Base-by-base conservation (phyloP, 495 filamentous ascomycete species). In the Aspergillus nanangensis region DNA sequence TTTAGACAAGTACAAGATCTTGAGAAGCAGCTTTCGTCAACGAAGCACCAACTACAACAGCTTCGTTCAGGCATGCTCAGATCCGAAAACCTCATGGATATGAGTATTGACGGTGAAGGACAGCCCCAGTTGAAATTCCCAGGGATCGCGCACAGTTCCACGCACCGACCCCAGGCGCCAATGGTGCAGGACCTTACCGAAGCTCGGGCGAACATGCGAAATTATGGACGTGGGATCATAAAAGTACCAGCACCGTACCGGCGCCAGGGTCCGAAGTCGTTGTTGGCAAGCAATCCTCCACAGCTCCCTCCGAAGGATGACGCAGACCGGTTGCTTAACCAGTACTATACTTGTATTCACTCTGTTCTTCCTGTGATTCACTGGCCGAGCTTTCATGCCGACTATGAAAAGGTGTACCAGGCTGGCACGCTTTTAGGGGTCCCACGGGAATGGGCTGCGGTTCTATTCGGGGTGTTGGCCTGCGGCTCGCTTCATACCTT, bases 1-100 rank as follows among this genome's bases (percentile, higher is more conserved):
- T 7, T 22, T 50, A 84, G 80, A 64, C 93, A 96, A 72, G 89
- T 96, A 3, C 93, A 98, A 66, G 93, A 98, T 65, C 73, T 98
- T 19, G 91, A 97, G 63, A 94, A 88, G 66, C 92, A 96, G 63
- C 79, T 98, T 43, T 73, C 81, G 20, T 76, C 78, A 31, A 77
- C 88, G 27, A 84, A 79, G 52, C 78, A 86, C 36, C 84, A 93
- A 65, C 82, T 92, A 47, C 72, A 71, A 45, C 85, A 83, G 42
- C 67, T 91, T 14, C 79, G 83, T 37, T 80, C 85, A 19, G 64
- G 57, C 13, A 60, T 60, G 51, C 32, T 67, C 14, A 61, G 64
- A 24, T 53, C 67, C 9, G 70, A 73, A 38, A 58, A 55, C 17
- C 40, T 62, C 45, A 76, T 84, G 66, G 86, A 89, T 43, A 56